These are phyloP conservation scores for Neostapfia colusana DNA, from an alignment of 176 grass and related monocot genomes.

Conservation along the genomic window DNA sequence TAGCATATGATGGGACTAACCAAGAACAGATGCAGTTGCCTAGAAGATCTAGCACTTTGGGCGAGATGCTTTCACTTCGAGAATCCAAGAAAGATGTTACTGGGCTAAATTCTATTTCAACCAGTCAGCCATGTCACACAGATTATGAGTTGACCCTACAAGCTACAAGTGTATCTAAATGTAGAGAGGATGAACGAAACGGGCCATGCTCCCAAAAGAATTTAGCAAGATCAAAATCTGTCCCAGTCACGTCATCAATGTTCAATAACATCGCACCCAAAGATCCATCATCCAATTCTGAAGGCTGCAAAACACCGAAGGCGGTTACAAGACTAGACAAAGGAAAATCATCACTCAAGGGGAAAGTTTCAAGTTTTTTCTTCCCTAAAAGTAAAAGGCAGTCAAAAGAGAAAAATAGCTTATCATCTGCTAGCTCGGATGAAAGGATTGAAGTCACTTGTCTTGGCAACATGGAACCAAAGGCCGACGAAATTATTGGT, in stretches of 20 bases:
- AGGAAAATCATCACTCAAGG: slow-evolving; percentile 72
- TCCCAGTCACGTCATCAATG: slow-evolving; percentile 67
- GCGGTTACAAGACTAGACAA: slow-evolving; percentile 45
- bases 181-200: slow-evolving; percentile 39
- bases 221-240: slow-evolving; percentile 77
- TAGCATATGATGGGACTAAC: slow-evolving; percentile 56
- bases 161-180: slow-evolving; percentile 38
- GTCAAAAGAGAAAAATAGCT: slow-evolving; percentile 52
- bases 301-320: slow-evolving; percentile 40
- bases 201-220: slow-evolving; percentile 39
- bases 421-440: slow-evolving; percentile 36
- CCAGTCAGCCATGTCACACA: background rate
- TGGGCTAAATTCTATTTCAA: slow-evolving; percentile 27
- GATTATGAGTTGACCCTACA: slow-evolving; percentile 44
- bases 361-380: slow-evolving; percentile 88
- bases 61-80: slow-evolving; percentile 82
- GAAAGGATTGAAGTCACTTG: slow-evolving; percentile 29
- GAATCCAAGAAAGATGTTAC: slow-evolving; percentile 59
- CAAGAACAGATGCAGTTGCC: slow-evolving; percentile 57
- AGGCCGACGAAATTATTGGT: slow-evolving; percentile 18
- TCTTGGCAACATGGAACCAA: slow-evolving; percentile 25
- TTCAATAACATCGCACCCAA: slow-evolving; percentile 52
- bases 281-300: slow-evolving; percentile 38
- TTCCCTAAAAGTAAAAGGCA: slow-evolving; percentile 65
- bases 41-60: slow-evolving; percentile 88